These are phyloP conservation scores for Solanum medicagineum DNA, from an alignment of 257 asterid species.

Conservation along the genomic window DNA sequence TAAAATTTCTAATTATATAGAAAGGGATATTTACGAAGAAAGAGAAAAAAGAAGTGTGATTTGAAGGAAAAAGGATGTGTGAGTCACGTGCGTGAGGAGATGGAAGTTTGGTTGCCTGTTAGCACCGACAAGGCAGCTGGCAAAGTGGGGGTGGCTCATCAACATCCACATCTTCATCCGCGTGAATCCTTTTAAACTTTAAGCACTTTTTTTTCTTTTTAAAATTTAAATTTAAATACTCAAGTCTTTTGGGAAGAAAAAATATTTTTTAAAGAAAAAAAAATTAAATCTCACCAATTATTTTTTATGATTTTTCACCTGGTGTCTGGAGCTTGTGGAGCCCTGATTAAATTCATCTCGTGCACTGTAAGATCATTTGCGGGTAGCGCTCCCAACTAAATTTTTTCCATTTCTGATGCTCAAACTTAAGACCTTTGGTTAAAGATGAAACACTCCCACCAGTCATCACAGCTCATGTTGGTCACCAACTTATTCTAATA, in stretches of 20 bases:
- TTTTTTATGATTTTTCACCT: too few relatives aligned
- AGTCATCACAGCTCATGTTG: too few relatives aligned
- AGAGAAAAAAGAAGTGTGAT: neutral
- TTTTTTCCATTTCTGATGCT: too few relatives aligned
- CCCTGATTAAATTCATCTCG: too few relatives aligned
- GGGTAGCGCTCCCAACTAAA: too few relatives aligned
- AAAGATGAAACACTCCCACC: too few relatives aligned
- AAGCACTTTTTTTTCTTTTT: neutral
- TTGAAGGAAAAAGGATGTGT: neutral
- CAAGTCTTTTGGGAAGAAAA: neutral
- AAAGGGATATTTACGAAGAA: neutral
- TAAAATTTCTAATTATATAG: too few relatives aligned
- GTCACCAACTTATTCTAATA: neutral
- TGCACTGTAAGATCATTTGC: rapidly evolving
- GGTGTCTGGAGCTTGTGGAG: rapidly evolving
- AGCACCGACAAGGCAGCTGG: conserved; percentile 54
- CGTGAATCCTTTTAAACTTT: conserved; percentile 32
- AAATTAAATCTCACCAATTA: neutral
- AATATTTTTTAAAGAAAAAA: neutral
- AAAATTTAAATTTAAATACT: neutral
- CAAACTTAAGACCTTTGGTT: too few relatives aligned
- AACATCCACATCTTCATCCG: conserved; percentile 33
- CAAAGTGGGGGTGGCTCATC: conserved; percentile 28
- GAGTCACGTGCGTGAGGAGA: conserved; percentile 27
- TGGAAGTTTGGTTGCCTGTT: conserved; percentile 2